A percentile compares a stretch with the other conserved stretches of the same genome.
These are phyloP conservation scores for Heimioporus punctisporus DNA, from an alignment of 1,284 basidiomycete species.

Conservation along the genomic window DNA sequence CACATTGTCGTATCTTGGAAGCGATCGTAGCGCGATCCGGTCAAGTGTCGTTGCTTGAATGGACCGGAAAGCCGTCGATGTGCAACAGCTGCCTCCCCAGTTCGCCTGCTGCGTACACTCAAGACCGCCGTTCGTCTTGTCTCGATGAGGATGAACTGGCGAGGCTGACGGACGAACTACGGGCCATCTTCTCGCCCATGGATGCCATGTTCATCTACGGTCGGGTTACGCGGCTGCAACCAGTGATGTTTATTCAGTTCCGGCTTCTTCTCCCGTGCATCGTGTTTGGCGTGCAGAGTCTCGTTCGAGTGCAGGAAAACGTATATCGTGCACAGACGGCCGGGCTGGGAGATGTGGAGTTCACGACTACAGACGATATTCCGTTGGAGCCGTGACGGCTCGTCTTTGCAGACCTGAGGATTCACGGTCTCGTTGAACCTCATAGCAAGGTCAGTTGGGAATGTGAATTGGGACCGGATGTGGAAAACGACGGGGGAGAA, in stretches of 20 bases:
- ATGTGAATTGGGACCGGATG: not conserved
- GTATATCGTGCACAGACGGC: not conserved
- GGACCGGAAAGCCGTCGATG: not conserved
- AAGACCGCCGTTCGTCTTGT: too few relatives aligned
- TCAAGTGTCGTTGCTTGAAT: not conserved
- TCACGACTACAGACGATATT: not conserved
- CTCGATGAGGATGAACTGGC: not conserved
- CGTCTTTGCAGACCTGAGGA: not conserved
- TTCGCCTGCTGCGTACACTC: not conserved
- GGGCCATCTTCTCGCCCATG: not conserved
- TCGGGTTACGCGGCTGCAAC: constrained; percentile 1
- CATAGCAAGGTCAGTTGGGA: not conserved
- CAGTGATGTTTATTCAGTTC: not conserved
- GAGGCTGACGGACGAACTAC: not conserved
- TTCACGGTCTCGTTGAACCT: not conserved
- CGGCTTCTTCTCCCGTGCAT: constrained; percentile 4
- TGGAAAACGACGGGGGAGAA: not conserved
- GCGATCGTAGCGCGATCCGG: not conserved
- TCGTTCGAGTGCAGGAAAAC: not conserved
- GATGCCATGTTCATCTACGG: not conserved
- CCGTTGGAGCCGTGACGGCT: not conserved
- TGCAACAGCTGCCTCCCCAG: constrained; percentile 1
- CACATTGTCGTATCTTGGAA: not conserved
- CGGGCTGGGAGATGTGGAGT: not conserved
- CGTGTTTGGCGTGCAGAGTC: not conserved